Conservation (phyloP, 208 protist species). For the Leishmania mexicana region DNA sequence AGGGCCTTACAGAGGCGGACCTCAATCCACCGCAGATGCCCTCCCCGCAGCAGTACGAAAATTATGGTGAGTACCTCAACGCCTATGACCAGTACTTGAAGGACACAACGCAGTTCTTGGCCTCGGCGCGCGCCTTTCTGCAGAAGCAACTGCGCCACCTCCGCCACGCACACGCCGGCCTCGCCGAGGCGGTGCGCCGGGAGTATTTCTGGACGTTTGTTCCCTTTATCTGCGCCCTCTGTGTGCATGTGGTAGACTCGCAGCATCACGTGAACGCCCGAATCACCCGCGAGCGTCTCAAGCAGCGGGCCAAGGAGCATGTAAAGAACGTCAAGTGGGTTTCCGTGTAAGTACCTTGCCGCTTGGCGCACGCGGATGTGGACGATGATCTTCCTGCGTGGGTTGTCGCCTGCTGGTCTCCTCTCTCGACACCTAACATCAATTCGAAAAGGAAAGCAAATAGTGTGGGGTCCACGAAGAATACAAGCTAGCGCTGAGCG, state of each 20-base stretch:
- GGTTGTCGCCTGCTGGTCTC: not conserved
- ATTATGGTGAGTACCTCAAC: constrained; percentile 52
- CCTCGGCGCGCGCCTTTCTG: constrained; percentile 14
- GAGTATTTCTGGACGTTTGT: constrained; percentile 63
- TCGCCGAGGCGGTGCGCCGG: constrained; percentile 25
- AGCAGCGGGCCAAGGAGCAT: constrained; percentile 41
- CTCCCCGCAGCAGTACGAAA: constrained; percentile 23
- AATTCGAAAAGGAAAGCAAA: not conserved
- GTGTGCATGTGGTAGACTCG: constrained; percentile 52
- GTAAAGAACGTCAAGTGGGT: constrained; percentile 45
- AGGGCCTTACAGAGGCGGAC: not conserved
- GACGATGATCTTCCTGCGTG: not conserved
- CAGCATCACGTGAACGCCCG: constrained; percentile 47
- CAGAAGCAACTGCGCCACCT: constrained; percentile 18
- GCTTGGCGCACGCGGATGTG: not conserved
- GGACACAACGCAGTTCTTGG: constrained; percentile 7
- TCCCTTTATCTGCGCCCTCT: constrained; percentile 39
- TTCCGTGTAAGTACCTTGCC: not conserved
- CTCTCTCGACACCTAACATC: not conserved
- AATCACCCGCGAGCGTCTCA: constrained; percentile 40
- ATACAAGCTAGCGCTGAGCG: not conserved
- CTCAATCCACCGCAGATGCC: constrained; percentile 23
- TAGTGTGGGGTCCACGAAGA: not conserved
- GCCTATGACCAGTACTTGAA: constrained; percentile 49
- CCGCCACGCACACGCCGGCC: constrained; percentile 14